phyloP scores from a whole-genome alignment of 768 basidiomycete species.

The Leccinum aurantiacum region DNA sequence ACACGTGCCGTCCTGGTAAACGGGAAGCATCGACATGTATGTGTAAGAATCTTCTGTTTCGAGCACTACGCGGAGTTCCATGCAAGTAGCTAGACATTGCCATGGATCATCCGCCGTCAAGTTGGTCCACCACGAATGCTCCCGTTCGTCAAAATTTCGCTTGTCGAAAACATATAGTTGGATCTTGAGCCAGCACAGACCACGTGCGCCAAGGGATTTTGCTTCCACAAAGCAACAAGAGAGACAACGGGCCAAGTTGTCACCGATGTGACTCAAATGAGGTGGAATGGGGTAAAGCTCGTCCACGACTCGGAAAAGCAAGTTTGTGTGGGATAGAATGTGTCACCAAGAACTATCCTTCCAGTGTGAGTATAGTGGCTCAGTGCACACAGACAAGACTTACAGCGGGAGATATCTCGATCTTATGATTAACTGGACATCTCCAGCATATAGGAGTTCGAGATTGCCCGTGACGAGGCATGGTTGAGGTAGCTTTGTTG shows the following conservation, averaged over 20 bases:
- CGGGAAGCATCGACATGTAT: no score
- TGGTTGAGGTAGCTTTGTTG: no score
- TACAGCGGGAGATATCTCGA: slow-evolving; percentile 71
- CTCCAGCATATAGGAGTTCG: slow-evolving; percentile 84
- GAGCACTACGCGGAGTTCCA: no score
- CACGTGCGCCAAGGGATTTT: slow-evolving; percentile 78
- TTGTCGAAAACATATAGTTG: no score
- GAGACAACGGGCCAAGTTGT: slow-evolving; percentile 82
- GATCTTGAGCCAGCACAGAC: slow-evolving; percentile 40
- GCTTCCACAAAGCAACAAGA: slow-evolving; percentile 78
- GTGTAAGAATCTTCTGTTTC: no score
- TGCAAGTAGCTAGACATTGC: no score
- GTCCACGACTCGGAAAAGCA: slow-evolving; percentile 81
- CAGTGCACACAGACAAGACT: slow-evolving; percentile 29
- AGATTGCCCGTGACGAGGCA: no score
- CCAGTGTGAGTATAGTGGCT: background rate
- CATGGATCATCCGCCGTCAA: no score
- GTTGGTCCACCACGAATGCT: no score
- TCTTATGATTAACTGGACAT: slow-evolving; percentile 95
- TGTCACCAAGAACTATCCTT: slow-evolving; percentile 75
- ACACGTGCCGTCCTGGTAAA: no score
- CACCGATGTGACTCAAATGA: slow-evolving; percentile 92
- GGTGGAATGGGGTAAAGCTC: slow-evolving; percentile 95
- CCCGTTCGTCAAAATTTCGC: no score
- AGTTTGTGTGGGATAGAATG: slow-evolving; percentile 69